Evolutionary conservation across 2,329 filamentous ascomycete species (phyloP), one percentile per base, ranked within the genome.

Genomic region (Emergomyces pasteurianus): DNA sequence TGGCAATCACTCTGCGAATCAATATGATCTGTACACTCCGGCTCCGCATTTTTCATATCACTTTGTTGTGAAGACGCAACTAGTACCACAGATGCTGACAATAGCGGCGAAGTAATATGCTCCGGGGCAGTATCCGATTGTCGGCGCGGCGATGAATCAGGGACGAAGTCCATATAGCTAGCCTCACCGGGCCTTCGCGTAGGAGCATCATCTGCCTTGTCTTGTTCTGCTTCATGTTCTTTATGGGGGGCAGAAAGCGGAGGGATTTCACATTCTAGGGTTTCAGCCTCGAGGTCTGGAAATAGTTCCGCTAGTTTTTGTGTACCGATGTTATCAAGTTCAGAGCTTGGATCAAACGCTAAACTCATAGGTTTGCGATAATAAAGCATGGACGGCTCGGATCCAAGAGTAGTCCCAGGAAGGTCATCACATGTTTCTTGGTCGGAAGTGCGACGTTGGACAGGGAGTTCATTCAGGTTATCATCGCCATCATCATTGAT

Each of bases 271-370:
- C 56, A 21, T 21, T 62, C 57, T 14, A 47, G n/a, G 34, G 54
- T 18, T 40, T 47, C 16, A 16, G 28, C n/a, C 18, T 40, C 31
- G n/a, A 21, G 26, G 9, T n/a, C 31, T 2, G 74, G 73, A 46
- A 76, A 76, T 18, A 76, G 67, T 58, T 75, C 73, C 0, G 71
- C 69, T 63, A 75, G 58, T 50, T 68, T 72, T 56, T 73, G 36
- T 74, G 61, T 0, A 64, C 64, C 18, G 73, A 74, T 26, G 74
- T 70, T 12, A 72, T 70, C 31, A 8, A 63, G 59, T 18, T 63
- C 61, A 18, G 61, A 55, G 43, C n/a, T 26, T 2, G 61, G 58
- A 3, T 61, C 59, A 36, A 50, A 52, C 4, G 47, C 28, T 21
- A 68, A 69, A 28, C 66, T 68, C 23, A 73, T 70, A 36, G 69